Evolutionary conservation across 306 rosid genomes (phyloP).

Genomic region (Gleditsia sinensis): DNA sequence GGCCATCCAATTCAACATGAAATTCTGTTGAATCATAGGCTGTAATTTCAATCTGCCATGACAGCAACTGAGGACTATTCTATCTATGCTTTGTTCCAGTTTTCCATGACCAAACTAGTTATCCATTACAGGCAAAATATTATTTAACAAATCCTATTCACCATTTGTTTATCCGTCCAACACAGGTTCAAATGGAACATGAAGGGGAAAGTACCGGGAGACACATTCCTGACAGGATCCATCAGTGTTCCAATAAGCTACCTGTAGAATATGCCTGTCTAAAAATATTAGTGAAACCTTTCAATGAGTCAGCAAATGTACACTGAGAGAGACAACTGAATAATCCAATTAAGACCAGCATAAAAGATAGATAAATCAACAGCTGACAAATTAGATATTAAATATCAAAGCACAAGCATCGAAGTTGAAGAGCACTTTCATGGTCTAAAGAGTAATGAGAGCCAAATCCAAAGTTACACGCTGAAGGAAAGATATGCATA

Average conservation of each 20-base stretch:
- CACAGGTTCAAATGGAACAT: constrained; percentile 43
- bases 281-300: constrained; percentile 21
- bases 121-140: constrained; percentile 39
- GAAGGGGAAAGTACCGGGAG: constrained; percentile 37
- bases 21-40: constrained; percentile 51
- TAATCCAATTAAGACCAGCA: constrained; percentile 17
- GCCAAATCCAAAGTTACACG: neutral
- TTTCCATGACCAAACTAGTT: constrained; percentile 32
- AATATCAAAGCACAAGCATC: constrained; percentile 16
- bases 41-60: constrained; percentile 40
- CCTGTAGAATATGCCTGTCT: constrained; percentile 51
- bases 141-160: constrained; percentile 45
- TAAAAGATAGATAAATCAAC: constrained; percentile 1
- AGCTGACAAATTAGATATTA: neutral
- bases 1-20: constrained; percentile 51
- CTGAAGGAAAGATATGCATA: neutral
- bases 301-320: constrained; percentile 14
- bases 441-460: neutral
- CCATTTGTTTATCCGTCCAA: constrained; percentile 48
- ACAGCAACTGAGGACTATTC: constrained; percentile 39
- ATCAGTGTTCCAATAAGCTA: constrained; percentile 49
- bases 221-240: constrained; percentile 50
- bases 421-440: neutral
- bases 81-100: constrained; percentile 37
- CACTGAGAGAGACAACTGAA: neutral